These are phyloP conservation scores for Neospora caninum DNA, from an alignment of 169 alveolate species.

Conservation along the genomic window DNA sequence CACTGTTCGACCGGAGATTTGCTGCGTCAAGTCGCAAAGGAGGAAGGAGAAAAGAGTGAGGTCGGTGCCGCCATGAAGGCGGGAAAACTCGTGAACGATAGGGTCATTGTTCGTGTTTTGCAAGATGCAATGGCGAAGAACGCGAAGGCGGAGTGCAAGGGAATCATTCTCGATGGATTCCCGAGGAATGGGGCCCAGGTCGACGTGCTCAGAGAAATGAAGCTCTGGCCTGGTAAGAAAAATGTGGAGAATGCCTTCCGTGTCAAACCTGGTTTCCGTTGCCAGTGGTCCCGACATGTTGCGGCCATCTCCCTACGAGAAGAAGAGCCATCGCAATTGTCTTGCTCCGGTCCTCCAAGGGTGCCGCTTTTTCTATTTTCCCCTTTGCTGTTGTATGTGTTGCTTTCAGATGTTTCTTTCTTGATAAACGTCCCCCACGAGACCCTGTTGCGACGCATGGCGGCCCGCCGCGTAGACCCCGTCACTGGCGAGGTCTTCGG, in stretches of 20 bases:
- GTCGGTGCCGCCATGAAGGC: not conserved
- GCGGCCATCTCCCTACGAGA: no score
- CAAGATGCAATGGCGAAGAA: not conserved
- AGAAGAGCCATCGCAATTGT: no score
- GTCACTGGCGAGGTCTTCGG: constrained; percentile 30
- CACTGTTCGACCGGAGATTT: constrained; percentile 19
- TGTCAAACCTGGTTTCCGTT: no score
- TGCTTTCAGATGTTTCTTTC: not conserved
- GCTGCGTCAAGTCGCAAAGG: constrained; percentile 7
- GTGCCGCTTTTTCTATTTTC: no score
- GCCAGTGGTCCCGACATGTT: no score
- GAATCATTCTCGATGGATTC: constrained; percentile 33
- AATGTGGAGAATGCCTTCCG: not conserved
- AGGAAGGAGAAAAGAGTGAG: constrained; percentile 32
- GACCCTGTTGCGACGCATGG: constrained; percentile 3
- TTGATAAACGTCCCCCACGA: not conserved
- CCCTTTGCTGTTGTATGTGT: not conserved
- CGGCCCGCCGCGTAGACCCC: constrained; percentile 33
- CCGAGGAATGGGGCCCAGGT: constrained; percentile 19
- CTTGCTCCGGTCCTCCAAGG: no score
- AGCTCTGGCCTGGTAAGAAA: constrained; percentile 26
- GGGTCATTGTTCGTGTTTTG: not conserved
- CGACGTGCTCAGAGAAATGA: not conserved
- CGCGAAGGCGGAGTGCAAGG: not conserved
- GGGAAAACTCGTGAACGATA: constrained; percentile 6